These are phyloP conservation scores for Gastrodia elata DNA, from an alignment of 106 monocot species.

Conservation along the genomic window DNA sequence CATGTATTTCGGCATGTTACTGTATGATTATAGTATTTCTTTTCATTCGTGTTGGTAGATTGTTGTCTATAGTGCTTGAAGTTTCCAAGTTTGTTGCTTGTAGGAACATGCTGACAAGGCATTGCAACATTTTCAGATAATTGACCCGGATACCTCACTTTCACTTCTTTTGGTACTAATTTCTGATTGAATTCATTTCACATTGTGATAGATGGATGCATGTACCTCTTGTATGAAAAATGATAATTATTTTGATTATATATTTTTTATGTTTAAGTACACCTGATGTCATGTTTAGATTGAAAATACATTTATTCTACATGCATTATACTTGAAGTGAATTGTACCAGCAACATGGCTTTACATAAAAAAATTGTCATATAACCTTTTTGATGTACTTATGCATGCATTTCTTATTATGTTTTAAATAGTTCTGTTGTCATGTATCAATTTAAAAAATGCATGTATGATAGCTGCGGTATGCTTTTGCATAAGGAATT, in stretches of 20 bases:
- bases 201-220: background rate
- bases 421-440: background rate
- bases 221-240: background rate
- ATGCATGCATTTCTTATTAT: background rate
- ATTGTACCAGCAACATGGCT: too few relatives aligned
- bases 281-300: background rate
- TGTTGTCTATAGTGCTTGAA: background rate
- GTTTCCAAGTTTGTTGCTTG: constrained; percentile 8
- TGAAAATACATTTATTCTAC: background rate
- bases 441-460: background rate
- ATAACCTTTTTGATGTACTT: background rate
- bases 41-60: background rate
- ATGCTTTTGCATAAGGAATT: background rate
- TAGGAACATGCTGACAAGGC: constrained; percentile 88
- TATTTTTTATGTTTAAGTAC: background rate
- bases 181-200: background rate
- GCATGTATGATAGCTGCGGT: background rate
- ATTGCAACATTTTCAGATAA: constrained; percentile 63
- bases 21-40: constrained; percentile 20
- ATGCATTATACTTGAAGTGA: background rate
- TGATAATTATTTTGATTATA: background rate
- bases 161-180: constrained; percentile 60
- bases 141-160: constrained; percentile 37
- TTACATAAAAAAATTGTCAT: background rate
- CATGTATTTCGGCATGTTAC: constrained; percentile 68